Percentiles rank a stretch among this genome's conserved stretches.
These are phyloP conservation scores for Pyrenopolyporus hunteri DNA, from an alignment of 495 filamentous ascomycete species.

Conservation along the genomic window DNA sequence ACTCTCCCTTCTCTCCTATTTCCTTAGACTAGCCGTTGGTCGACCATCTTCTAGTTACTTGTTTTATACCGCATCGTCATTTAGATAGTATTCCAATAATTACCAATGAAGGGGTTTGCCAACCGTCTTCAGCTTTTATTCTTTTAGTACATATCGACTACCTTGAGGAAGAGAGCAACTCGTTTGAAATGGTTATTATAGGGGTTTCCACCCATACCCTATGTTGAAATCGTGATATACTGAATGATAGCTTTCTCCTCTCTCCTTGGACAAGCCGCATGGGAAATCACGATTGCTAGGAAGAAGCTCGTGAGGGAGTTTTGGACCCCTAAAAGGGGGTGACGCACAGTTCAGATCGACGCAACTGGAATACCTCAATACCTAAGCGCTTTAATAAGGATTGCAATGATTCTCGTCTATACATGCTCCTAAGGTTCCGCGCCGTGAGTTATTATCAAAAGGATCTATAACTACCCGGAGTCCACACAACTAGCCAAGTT, in stretches of 20 bases:
- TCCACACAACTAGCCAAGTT: neutral
- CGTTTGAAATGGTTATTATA: too few species aligned
- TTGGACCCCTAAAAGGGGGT: slow-evolving; percentile 2
- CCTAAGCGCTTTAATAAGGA: slow-evolving; percentile 3
- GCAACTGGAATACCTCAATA: neutral
- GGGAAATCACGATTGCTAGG: neutral
- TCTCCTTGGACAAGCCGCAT: neutral
- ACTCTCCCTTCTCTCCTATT: neutral
- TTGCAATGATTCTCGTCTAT: slow-evolving; percentile 6
- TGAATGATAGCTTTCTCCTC: too few species aligned
- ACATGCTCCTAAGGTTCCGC: slow-evolving; percentile 3
- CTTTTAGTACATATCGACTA: too few species aligned
- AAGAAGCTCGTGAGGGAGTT: neutral
- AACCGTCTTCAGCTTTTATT: too few species aligned
- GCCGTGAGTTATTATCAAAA: neutral
- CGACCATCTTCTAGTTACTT: too few species aligned
- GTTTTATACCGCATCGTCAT: too few species aligned
- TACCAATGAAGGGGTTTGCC: too few species aligned
- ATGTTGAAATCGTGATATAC: too few species aligned
- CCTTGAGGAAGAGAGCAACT: too few species aligned
- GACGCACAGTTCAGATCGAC: slow-evolving; percentile 22
- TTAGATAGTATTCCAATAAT: too few species aligned
- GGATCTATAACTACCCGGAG: neutral
- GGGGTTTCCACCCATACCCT: too few species aligned
- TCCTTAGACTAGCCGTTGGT: too few species aligned